Base-by-base conservation (phyloP, 2,329 filamentous ascomycete species). In the Arthrinium phaeospermum region DNA sequence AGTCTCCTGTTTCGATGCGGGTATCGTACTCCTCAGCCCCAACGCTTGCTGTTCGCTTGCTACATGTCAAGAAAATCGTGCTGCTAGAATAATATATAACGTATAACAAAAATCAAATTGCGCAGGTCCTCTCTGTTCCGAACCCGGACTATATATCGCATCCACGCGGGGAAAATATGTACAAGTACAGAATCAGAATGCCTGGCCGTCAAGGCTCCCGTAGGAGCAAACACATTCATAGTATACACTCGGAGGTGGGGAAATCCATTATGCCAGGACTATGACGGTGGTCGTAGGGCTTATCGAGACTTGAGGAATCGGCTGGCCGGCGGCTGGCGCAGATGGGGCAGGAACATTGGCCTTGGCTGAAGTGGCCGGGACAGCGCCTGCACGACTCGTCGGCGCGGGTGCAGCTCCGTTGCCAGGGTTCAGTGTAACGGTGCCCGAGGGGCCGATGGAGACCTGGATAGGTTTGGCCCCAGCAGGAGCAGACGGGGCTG, bases 291-390 rank as follows among this genome's bases (percentile, higher is more conserved):
- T 30, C 27, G 47, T 41, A 12, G 68, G 68, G 47, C 45, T 57
- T 49, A 70, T 70, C 12, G 68, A 70, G 14, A 70, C 49, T 27
- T 70, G 68, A 10, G 68, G 68, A 19, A 70, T 70, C 34, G 41
- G 67, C 22, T 67, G 61, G 61, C 64, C 37, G 41, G 64, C 57
- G 41, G 57, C 57, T 41, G 57, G 57, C 8, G 34, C 57, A 24
- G 57, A 64, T 41, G 57, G 57, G 37, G 37, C 64, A 67, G 64
- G 64, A 67, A 27, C 67, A n/a, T 46, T 46, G 24, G 45, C 67
- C 41, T 30, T 47, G n/a, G 34, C 64, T 4, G 64, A 67, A 44
- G 64, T 46, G 7, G 67, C 22, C 41, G 67, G 41, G 14, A 24
- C 67, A 3, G 45, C 45, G 45, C 44, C 44, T 27, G 64, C 49